Evolutionary conservation across 2,329 filamentous ascomycete genomes (phyloP).

Genomic region (Cadophora sp.): DNA sequence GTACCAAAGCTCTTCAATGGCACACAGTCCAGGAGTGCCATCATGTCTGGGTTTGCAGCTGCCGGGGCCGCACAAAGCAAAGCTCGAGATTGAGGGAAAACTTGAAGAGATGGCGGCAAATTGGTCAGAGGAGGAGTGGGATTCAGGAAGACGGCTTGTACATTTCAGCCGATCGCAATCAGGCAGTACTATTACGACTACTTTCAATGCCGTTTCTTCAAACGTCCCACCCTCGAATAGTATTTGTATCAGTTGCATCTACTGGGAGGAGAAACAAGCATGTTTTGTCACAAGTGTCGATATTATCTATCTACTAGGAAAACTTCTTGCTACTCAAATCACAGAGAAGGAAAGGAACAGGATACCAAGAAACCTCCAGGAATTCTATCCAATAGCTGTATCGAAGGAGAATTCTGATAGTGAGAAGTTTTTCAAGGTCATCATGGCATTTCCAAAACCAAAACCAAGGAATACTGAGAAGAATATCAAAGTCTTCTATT

Average conservation of each 20-base stretch:
- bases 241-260: conserved; percentile 97
- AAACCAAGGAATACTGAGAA: conserved; percentile 99
- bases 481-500: conserved; percentile 98
- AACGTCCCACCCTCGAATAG: conserved; percentile 83
- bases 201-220: conserved; percentile 78
- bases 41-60: conserved; percentile 39
- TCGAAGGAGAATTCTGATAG: conserved; percentile 92
- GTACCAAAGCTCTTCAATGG: conserved; percentile 50
- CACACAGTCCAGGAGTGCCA: conserved; percentile 52
- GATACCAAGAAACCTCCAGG: conserved; percentile 93
- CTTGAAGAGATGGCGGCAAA: conserved; percentile 82
- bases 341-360: conserved; percentile 98
- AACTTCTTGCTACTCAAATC: conserved; percentile 84
- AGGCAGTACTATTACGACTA: conserved; percentile 81
- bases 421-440: conserved; percentile 98
- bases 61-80: conserved; percentile 69
- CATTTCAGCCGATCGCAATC: conserved; percentile 84
- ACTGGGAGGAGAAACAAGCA: conserved; percentile 90
- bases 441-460: conserved; percentile 95
- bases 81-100: conserved; percentile 84
- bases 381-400: conserved; percentile 89
- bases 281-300: conserved; percentile 97
- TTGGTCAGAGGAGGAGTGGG: conserved; percentile 84
- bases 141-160: conserved; percentile 81
- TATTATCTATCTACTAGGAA: conserved; percentile 93